Percentiles rank a stretch among this genome's conserved stretches.
These are phyloP conservation scores for Diplocarpon mali DNA, from an alignment of 2,329 filamentous ascomycete species.

Conservation along the genomic window DNA sequence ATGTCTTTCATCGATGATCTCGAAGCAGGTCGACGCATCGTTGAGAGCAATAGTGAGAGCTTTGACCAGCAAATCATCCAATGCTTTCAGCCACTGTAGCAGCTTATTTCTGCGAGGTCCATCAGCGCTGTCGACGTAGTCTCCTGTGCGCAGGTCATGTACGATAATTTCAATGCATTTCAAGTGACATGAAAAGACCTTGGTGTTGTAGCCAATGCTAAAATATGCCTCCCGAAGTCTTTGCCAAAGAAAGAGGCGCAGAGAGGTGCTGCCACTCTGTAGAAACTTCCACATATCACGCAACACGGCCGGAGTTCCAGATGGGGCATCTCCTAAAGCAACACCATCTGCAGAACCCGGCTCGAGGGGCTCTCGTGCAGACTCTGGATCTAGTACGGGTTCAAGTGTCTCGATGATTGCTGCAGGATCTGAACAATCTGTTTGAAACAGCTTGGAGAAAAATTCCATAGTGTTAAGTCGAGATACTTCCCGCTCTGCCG, in stretches of 20 bases:
- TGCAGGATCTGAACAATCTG: constrained; percentile 69
- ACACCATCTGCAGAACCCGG: constrained; percentile 10
- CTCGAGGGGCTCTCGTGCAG: constrained; percentile 33
- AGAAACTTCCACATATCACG: constrained; percentile 81
- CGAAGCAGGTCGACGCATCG: constrained; percentile 56
- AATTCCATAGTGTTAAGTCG: constrained; percentile 95
- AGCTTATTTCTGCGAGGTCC: constrained; percentile 60
- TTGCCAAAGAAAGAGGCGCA: constrained; percentile 82
- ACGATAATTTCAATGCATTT: constrained; percentile 78
- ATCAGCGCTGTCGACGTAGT: constrained; percentile 41
- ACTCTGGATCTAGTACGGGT: constrained; percentile 70
- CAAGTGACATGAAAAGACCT: constrained; percentile 78
- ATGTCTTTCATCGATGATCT: constrained; percentile 74
- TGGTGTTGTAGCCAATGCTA: constrained; percentile 73
- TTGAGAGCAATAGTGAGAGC: constrained; percentile 59
- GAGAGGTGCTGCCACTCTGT: constrained; percentile 65
- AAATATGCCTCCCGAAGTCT: constrained; percentile 83
- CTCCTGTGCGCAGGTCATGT: constrained; percentile 51
- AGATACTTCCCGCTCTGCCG: constrained; percentile 81
- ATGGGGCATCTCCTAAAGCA: constrained; percentile 8
- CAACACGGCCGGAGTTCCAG: constrained; percentile 32
- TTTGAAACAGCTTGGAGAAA: constrained; percentile 80
- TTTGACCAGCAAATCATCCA: constrained; percentile 66
- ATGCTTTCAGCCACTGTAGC: constrained; percentile 64
- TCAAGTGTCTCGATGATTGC: constrained; percentile 85